Evolutionary conservation across 345 rosid genomes (phyloP), one percentile per base, ranked within the genome.

Genomic region (Arabidopsis suecica): DNA sequence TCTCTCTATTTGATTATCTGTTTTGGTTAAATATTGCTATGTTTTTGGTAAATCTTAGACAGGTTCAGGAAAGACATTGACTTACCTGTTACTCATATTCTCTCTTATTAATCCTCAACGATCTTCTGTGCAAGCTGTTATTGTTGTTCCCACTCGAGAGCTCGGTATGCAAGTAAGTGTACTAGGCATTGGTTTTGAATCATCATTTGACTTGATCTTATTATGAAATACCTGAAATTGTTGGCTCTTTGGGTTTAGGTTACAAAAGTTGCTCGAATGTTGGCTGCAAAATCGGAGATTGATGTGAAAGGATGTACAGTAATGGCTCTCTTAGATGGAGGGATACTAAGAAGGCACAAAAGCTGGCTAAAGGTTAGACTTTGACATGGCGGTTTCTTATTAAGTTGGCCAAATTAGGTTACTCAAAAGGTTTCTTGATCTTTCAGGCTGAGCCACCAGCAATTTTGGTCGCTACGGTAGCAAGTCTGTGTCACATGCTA

Each of bases 21-120:
- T 10, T 14, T 75, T 4, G 45, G 9, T 63, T 76, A 67, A 67
- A 71, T 76, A 57, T 65, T 61, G 38, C 1, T 32, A 50, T 75
- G 44, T 41, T 76, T 84, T 58, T 79, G 82, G 74, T 71, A 12
- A 62, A 62, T 82, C 66, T 34, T 85, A 87, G 96, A 93, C 96
- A 86, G 96, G 97, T 79, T 91, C 96, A 20, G 98, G 98, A 44
- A 91, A 93, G 90, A 93, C 93, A 33, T 86, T 93, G 83, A 88
- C 98, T 2, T 91, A 93, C 79, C 61, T 93, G n/a, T 72, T 91
- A 44, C 76, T 83, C 81, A 84, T 93, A 63, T 83, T 84, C 77
- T 87, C 97, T 5, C 82, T 83, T 59, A 71, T 89, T 40, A 86
- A 91, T 55, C 79, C 91, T 55, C 83, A 83, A 77, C 81, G 88